Evolutionary conservation across 2,329 filamentous ascomycete species (phyloP).

Genomic region (Penicillium sp.): DNA sequence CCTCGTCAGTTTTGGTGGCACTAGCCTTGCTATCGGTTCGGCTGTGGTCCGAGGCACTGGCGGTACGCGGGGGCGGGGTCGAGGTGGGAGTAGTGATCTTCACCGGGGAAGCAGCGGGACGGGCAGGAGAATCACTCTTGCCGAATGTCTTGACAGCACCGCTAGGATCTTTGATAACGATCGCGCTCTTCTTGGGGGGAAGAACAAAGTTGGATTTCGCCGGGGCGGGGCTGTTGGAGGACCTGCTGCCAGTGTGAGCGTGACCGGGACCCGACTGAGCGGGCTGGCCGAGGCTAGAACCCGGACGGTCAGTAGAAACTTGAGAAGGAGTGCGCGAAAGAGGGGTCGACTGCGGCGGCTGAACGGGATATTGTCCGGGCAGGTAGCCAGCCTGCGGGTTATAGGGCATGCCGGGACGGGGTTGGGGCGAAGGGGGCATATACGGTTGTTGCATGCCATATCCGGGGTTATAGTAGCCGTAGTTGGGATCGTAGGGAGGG

Average conservation of each 20-base stretch:
- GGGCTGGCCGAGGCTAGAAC: conserved; percentile 64
- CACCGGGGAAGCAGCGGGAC: conserved; percentile 61
- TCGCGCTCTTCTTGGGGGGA: conserved; percentile 72
- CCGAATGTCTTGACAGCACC: conserved; percentile 74
- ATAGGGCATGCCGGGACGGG: conserved; percentile 55
- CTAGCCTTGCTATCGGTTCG: conserved; percentile 70
- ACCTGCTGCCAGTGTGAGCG: conserved; percentile 58
- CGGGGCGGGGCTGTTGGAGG: conserved; percentile 61
- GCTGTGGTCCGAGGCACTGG: conserved; percentile 68
- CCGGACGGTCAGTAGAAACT: conserved; percentile 69
- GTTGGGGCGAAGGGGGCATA: conserved; percentile 53
- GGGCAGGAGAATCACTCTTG: conserved; percentile 65
- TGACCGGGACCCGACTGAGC: conserved; percentile 48
- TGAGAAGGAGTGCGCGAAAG: conserved; percentile 88
- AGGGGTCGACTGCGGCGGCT: conserved; percentile 61
- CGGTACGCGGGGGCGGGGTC: conserved; percentile 77
- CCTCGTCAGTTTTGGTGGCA: conserved; percentile 70
- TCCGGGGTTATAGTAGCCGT: conserved; percentile 47
- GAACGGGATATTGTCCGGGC: conserved; percentile 56
- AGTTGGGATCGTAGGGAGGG: conserved; percentile 55
- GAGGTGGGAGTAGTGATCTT: conserved; percentile 71
- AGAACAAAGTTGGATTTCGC: conserved; percentile 67
- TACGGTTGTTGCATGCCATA: conserved; percentile 47
- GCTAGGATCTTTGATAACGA: conserved; percentile 81
- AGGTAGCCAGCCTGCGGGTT: conserved; percentile 54